A percentile compares a stretch with the other conserved stretches of the same genome.
Evolutionary conservation across 257 asterid genomes (phyloP).

Genomic region (Rauvolfia tetraphylla): DNA sequence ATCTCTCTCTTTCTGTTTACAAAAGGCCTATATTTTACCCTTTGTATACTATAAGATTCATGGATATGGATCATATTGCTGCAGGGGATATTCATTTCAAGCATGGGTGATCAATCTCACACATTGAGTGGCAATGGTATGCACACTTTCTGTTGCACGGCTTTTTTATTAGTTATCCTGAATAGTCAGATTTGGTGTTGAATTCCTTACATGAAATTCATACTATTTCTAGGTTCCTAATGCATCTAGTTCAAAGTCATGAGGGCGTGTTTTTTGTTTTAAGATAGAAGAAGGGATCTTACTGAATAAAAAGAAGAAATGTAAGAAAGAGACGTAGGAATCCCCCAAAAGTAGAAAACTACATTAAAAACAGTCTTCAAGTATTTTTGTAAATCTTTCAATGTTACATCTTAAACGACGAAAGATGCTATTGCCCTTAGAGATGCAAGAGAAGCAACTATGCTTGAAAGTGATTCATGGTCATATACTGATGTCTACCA

Average conservation of each 20-base stretch:
- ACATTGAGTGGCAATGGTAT: slow-evolving; percentile 62
- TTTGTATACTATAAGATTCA: neutral
- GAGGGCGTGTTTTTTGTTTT: neutral
- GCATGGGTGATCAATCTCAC: slow-evolving; percentile 70
- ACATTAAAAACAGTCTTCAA: neutral
- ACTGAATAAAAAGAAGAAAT: neutral
- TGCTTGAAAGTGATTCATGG: neutral
- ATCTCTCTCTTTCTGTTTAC: slow-evolving; percentile 3
- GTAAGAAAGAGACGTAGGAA: neutral
- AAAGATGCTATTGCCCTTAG: neutral
- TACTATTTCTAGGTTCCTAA: neutral
- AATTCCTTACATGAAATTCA: neutral
- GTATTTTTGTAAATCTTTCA: neutral
- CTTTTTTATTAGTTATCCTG: neutral
- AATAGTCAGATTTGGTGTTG: neutral
- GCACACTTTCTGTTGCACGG: slow-evolving; percentile 16
- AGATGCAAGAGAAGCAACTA: neutral
- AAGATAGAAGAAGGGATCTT: neutral
- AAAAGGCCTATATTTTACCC: neutral
- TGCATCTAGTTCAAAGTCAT: neutral
- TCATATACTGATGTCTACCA: neutral
- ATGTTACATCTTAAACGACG: neutral
- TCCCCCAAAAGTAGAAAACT: neutral
- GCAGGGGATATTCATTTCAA: slow-evolving; percentile 64
- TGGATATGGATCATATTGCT: slow-evolving; percentile 8